Conservation (phyloP, 768 basidiomycete genomes). For the Mycena belliarum region DNA sequence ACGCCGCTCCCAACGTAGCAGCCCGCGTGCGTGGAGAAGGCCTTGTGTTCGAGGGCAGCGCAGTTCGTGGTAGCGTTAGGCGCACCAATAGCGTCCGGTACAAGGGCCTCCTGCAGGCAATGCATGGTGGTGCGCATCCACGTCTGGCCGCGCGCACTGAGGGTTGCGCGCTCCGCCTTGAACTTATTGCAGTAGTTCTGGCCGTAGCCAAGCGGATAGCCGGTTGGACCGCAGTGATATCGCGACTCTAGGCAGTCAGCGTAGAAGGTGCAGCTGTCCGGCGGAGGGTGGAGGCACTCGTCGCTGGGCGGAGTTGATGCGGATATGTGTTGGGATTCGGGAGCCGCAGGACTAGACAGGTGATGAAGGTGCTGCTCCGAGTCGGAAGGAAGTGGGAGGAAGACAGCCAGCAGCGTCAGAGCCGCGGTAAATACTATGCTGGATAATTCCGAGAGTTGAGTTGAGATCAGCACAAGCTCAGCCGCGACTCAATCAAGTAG, state of each 20-base stretch:
- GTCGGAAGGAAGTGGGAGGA: background rate
- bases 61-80: slow-evolving; percentile 29
- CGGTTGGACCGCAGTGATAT: slow-evolving; percentile 44
- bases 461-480: too few relatives aligned
- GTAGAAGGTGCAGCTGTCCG: slow-evolving; percentile 45
- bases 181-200: slow-evolving; percentile 42
- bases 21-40: slow-evolving; percentile 42
- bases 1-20: slow-evolving; percentile 46
- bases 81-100: slow-evolving; percentile 34
- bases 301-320: background rate
- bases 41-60: slow-evolving; percentile 33
- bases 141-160: slow-evolving; percentile 35
- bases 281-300: slow-evolving; percentile 34
- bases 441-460: background rate
- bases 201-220: slow-evolving; percentile 47
- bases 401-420: background rate
- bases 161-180: slow-evolving; percentile 25
- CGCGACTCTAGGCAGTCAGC: slow-evolving; percentile 43
- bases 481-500: background rate
- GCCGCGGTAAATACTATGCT: background rate
- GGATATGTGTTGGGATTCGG: background rate
- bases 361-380: background rate
- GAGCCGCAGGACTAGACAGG: background rate
- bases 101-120: slow-evolving; percentile 44
- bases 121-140: slow-evolving; percentile 50